Evolutionary conservation across 257 asterid genomes (phyloP).

Genomic region (Penstemon eatonii): DNA sequence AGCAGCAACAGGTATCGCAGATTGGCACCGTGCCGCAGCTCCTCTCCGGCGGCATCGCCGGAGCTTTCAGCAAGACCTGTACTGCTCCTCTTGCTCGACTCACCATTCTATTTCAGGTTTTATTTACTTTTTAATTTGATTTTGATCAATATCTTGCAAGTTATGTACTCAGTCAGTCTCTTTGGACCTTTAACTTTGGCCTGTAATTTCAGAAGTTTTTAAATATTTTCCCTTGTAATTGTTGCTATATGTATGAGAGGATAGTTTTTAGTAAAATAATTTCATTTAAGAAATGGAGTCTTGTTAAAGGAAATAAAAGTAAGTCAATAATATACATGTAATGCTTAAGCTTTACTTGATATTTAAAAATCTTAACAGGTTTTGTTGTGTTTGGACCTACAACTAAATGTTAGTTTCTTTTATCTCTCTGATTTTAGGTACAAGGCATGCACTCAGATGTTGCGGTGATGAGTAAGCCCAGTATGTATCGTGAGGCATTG

Average conservation of each 20-base stretch:
- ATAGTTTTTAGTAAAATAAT: no score
- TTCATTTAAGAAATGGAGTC: not conserved
- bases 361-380: not conserved
- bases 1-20: slow-evolving; percentile 48
- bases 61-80: slow-evolving; percentile 79
- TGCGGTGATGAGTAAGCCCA: slow-evolving; percentile 57
- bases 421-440: slow-evolving; percentile 36
- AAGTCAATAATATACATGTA: not conserved
- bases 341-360: no score
- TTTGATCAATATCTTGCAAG: not conserved
- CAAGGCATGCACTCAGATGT: slow-evolving; percentile 85
- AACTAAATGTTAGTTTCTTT: not conserved
- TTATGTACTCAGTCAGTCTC: not conserved
- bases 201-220: not conserved
- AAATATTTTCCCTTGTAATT: no score
- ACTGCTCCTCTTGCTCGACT: slow-evolving; percentile 84
- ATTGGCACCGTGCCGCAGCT: slow-evolving; percentile 76
- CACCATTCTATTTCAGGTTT: slow-evolving; percentile 77
- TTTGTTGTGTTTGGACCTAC: not conserved
- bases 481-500: slow-evolving; percentile 61
- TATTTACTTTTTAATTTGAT: not conserved
- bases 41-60: slow-evolving; percentile 75
- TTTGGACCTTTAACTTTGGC: not conserved
- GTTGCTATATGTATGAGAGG: no score
- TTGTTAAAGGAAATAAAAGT: not conserved